phyloP scores from a whole-genome alignment of 78 protist species.

The Dictyostelium citrinum region DNA sequence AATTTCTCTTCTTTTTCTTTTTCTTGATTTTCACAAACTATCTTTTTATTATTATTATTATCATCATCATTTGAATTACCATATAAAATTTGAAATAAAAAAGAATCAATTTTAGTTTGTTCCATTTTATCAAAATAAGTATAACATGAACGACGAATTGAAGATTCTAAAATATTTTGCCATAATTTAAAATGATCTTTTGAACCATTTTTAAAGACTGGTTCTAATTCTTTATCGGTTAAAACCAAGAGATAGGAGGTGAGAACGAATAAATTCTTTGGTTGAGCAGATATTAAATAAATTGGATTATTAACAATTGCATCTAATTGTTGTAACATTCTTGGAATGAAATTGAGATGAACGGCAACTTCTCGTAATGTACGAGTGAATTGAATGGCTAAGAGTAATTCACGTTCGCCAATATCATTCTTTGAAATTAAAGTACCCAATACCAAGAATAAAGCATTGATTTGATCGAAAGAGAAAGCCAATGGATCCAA shows the following conservation, averaged over 20 bases:
- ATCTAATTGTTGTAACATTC: slow-evolving; percentile 34
- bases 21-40: background rate
- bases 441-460: slow-evolving; percentile 54
- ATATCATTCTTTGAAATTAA: slow-evolving; percentile 57
- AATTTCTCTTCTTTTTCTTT: no score
- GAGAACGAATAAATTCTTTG: slow-evolving; percentile 56
- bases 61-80: background rate
- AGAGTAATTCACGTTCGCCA: slow-evolving; percentile 64
- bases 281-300: slow-evolving; percentile 35
- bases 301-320: slow-evolving; percentile 7
- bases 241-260: slow-evolving; percentile 17
- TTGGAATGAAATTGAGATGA: slow-evolving; percentile 18
- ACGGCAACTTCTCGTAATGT: slow-evolving; percentile 30
- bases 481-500: slow-evolving; percentile 77
- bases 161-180: slow-evolving; percentile 36
- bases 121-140: slow-evolving; percentile 18
- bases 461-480: slow-evolving; percentile 50
- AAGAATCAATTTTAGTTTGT: slow-evolving; percentile 36
- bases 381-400: slow-evolving; percentile 51
- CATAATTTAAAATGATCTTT: slow-evolving; percentile 18
- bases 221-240: background rate
- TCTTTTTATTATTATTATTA: background rate
- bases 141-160: slow-evolving; percentile 40
- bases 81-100: background rate
- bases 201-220: background rate